Evolutionary conservation across 1,284 basidiomycete genomes (phyloP).

Genomic region (Malassezia brasiliensis): DNA sequence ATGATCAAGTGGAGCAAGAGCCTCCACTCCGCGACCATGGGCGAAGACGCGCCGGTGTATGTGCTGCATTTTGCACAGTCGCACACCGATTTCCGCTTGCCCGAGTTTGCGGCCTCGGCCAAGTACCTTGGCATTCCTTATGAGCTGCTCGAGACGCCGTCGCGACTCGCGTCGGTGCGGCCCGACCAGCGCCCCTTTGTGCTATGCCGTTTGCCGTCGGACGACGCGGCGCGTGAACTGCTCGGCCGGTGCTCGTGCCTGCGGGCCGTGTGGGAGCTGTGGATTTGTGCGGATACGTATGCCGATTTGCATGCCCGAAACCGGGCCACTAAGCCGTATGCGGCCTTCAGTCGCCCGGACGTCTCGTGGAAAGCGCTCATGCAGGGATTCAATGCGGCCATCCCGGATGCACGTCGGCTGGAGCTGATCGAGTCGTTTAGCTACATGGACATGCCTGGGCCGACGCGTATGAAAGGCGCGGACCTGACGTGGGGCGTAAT

Average conservation of each 20-base stretch:
- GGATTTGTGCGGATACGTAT: constrained; percentile 38
- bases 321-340: constrained; percentile 16
- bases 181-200: constrained; percentile 24
- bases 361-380: constrained; percentile 35
- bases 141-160: constrained; percentile 32
- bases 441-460: constrained; percentile 74
- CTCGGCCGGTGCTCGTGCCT: constrained; percentile 71
- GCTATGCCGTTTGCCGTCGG: constrained; percentile 30
- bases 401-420: constrained; percentile 23
- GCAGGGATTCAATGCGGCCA: constrained; percentile 31
- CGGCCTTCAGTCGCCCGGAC: constrained; percentile 19
- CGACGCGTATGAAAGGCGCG: constrained; percentile 72
- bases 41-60: constrained; percentile 28
- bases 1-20: not conserved
- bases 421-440: constrained; percentile 68
- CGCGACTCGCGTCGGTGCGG: not conserved
- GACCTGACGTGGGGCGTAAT: constrained; percentile 69
- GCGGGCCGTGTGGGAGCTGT: constrained; percentile 56
- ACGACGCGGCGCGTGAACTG: constrained; percentile 62
- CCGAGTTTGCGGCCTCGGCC: constrained; percentile 34
- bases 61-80: constrained; percentile 36
- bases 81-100: constrained; percentile 33
- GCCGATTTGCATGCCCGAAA: constrained; percentile 34
- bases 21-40: constrained; percentile 14
- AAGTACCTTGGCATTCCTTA: constrained; percentile 31